Evolutionary conservation across 106 monocot genomes (phyloP).

Genomic region (Acanthochlamys bracteata): DNA sequence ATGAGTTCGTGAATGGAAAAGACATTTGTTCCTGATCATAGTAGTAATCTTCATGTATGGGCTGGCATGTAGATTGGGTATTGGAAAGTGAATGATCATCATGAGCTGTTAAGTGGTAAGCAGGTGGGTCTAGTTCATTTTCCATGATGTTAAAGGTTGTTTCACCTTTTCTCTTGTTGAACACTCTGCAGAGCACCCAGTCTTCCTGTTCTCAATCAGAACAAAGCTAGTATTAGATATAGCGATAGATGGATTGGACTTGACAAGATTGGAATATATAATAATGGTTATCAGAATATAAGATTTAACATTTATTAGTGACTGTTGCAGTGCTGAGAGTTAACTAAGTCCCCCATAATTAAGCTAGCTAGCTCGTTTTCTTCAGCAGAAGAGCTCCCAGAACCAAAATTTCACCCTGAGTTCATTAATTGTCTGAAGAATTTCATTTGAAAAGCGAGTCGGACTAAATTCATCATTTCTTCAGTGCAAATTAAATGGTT

Average conservation of each 20-base stretch:
- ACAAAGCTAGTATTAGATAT: not conserved
- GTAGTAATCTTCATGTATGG: too few relatives aligned
- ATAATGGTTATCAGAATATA: too few relatives aligned
- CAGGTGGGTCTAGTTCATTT: not conserved
- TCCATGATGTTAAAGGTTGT: not conserved
- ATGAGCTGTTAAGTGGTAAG: too few relatives aligned
- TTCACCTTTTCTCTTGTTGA: not conserved
- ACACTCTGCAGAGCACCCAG: slow-evolving; percentile 55
- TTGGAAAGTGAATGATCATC: too few relatives aligned
- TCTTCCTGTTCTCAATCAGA: slow-evolving; percentile 33
- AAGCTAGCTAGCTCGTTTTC: too few relatives aligned
- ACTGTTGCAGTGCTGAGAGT: not conserved
- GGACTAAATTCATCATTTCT: not conserved
- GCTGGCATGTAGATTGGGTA: too few relatives aligned
- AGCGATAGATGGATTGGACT: not conserved
- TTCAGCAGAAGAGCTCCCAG: too few relatives aligned
- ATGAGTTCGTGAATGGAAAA: not conserved
- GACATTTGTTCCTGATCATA: not conserved
- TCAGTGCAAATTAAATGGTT: not conserved
- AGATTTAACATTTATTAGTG: not conserved
- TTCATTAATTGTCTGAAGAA: not conserved
- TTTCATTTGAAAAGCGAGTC: not conserved
- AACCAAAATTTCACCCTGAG: too few relatives aligned
- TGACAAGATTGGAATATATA: not conserved
- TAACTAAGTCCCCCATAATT: too few relatives aligned